These are phyloP conservation scores for Fraxinus nigra DNA, from an alignment of 305 asterid species.

Conservation along the genomic window DNA sequence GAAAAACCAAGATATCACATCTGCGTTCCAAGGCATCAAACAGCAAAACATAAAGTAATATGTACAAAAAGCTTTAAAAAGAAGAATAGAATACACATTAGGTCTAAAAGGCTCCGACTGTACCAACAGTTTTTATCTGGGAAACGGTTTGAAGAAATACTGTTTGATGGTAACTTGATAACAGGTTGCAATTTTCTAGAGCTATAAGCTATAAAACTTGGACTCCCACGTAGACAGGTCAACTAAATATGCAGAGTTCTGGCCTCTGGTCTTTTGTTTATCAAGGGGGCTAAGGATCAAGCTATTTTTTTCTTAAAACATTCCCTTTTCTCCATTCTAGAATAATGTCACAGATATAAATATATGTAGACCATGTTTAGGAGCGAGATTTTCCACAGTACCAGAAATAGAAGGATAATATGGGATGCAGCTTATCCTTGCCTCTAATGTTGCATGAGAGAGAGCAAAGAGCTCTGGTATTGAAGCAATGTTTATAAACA, in stretches of 20 bases:
- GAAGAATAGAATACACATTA: not conserved
- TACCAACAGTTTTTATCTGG: not conserved
- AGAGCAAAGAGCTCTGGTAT: not conserved
- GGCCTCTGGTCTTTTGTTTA: not conserved
- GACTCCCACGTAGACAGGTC: not conserved
- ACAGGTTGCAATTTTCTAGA: not conserved
- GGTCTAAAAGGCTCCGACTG: not conserved
- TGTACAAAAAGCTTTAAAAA: not conserved
- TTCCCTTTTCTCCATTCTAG: not conserved
- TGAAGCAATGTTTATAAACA: not conserved
- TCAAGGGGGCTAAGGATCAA: not conserved
- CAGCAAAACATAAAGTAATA: not conserved
- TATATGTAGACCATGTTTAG: not conserved
- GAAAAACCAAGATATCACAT: not conserved
- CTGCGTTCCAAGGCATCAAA: not conserved
- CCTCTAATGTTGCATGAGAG: not conserved
- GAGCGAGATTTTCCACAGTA: not conserved
- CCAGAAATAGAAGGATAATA: not conserved
- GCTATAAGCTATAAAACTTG: not conserved
- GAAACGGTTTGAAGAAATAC: not conserved
- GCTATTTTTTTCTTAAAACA: not conserved
- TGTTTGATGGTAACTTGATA: not conserved
- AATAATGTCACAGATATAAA: not conserved
- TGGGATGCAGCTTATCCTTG: not conserved
- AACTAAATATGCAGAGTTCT: not conserved